These are phyloP conservation scores for Carex cristatella DNA, from an alignment of 176 grass and related monocot genomes.

Conservation along the genomic window DNA sequence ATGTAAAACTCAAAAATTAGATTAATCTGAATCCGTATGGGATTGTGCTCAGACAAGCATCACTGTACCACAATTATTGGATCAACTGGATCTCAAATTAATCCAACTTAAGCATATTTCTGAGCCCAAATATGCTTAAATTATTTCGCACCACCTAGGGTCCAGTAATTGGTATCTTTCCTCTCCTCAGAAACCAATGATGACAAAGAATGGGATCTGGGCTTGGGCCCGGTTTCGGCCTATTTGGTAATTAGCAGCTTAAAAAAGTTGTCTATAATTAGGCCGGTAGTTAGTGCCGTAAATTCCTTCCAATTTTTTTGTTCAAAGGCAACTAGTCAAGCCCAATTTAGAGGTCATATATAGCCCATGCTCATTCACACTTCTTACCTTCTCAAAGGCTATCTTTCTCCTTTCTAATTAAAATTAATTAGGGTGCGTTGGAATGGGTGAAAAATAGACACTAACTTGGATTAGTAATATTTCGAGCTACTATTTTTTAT, in stretches of 20 bases:
- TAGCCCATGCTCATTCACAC: background rate
- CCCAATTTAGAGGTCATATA: background rate
- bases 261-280: background rate
- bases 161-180: background rate
- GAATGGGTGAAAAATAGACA: too few species aligned
- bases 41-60: background rate
- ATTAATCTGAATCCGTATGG: too few species aligned
- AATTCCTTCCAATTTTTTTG: background rate
- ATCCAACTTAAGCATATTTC: background rate
- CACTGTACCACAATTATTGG: background rate
- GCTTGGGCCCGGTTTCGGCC: background rate
- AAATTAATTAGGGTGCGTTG: background rate
- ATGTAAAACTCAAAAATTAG: too few species aligned
- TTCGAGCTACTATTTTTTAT: too few species aligned
- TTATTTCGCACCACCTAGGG: background rate
- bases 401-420: background rate
- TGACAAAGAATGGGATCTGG: background rate
- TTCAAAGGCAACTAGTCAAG: background rate
- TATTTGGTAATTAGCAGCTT: background rate
- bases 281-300: background rate
- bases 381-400: background rate
- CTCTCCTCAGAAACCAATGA: background rate
- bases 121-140: constrained; percentile 1
- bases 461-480: too few species aligned
- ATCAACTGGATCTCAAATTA: background rate